A percentile compares a stretch with the other conserved stretches of the same genome.
Evolutionary conservation across 768 basidiomycete species (phyloP).

Genomic region (Boletus eberwhitei): DNA sequence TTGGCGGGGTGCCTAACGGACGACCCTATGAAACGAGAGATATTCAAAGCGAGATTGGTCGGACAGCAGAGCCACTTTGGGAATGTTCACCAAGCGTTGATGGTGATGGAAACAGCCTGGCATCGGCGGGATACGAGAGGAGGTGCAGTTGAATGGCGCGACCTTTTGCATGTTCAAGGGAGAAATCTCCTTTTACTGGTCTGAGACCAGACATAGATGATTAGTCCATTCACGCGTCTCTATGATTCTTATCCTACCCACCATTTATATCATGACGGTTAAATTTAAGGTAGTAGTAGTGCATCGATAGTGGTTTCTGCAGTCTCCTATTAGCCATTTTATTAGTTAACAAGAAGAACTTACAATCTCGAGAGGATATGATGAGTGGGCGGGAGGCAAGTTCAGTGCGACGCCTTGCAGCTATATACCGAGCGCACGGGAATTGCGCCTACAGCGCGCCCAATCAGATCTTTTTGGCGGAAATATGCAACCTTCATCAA

Average conservation of each 20-base stretch:
- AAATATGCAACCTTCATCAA: constrained; percentile 5
- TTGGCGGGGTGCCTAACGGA: constrained; percentile 74
- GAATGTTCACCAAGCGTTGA: constrained; percentile 53
- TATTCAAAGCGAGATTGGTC: constrained; percentile 56
- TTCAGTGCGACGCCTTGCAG: not conserved
- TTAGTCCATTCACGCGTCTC: not conserved
- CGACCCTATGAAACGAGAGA: constrained; percentile 53
- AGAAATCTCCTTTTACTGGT: constrained; percentile 29
- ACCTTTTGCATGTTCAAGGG: constrained; percentile 40
- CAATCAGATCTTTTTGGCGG: constrained; percentile 14
- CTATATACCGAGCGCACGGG: constrained; percentile 33
- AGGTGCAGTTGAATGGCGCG: constrained; percentile 56
- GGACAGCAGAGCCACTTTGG: constrained; percentile 56
- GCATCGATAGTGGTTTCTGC: constrained; percentile 13
- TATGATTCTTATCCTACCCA: constrained; percentile 18
- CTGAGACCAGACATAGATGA: constrained; percentile 14
- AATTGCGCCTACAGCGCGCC: constrained; percentile 19
- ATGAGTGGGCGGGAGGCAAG: not conserved
- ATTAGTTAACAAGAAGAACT: constrained; percentile 2
- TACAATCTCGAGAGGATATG: not conserved
- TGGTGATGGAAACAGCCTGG: constrained; percentile 69
- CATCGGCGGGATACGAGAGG: constrained; percentile 58
- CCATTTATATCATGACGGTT: constrained; percentile 9
- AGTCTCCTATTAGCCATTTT: constrained; percentile 10
- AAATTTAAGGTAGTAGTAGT: constrained; percentile 14